Base-by-base conservation (phyloP, 371 early-diverging fungal species). In the Mortierella polycephala region DNA sequence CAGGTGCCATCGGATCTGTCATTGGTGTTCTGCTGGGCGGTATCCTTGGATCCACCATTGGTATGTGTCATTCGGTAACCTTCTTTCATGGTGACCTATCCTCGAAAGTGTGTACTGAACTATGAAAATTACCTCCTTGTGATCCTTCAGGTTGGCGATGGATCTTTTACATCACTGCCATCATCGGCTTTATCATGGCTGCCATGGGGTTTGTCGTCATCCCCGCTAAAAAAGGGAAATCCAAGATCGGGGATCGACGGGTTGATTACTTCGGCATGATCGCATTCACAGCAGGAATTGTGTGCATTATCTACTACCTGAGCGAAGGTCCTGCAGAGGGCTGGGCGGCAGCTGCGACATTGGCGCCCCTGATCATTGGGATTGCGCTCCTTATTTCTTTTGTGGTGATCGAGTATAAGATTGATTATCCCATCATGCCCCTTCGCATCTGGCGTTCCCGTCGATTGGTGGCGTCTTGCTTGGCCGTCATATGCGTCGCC, bases 111-210 rank as follows among this genome's bases (percentile, higher is more conserved):
- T n/a, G n/a, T n/a, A n/a, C n/a, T n/a, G n/a, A n/a, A n/a, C n/a
- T n/a, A n/a, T n/a, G n/a, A n/a, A n/a, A n/a, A n/a, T n/a, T n/a
- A n/a, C n/a, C n/a, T n/a, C n/a, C n/a, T n/a, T n/a, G n/a, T n/a
- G n/a, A n/a, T n/a, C n/a, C n/a, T n/a, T n/a, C 53, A 44, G 84
- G 85, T 20, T 85, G 85, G 85, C 62, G 81, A 18, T 82, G 83
- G 83, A 82, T 82, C 50, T 85, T 85, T 51, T 77, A 67, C 66
- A 50, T 85, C 46, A 81, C 81, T 14, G 83, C 81, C 11, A 81
- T 84, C 18, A 14, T 85, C 20, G 63, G 73, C 30, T 60, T 73
- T 10, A 21, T 57, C 11, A 64, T 83, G 53, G 85, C 81, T 42
- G 85, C n/a, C n/a, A n/a, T n/a, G n/a, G n/a, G 82, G 11, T 71